Base-by-base conservation (phyloP, 371 early-diverging fungal species). In the Mucor piriformis region DNA sequence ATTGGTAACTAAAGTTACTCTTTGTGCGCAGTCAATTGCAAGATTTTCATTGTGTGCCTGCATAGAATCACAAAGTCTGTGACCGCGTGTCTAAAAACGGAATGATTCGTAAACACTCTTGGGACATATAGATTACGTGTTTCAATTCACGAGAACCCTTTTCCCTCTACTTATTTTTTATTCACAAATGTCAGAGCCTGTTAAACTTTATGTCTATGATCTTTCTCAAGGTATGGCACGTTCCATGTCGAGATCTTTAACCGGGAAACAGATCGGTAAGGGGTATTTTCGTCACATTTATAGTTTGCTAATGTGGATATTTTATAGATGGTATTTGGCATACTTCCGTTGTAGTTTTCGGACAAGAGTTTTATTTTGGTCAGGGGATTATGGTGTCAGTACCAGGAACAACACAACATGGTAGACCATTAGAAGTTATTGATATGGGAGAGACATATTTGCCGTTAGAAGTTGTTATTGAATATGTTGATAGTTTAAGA, bases 261-360 rank as follows among this genome's bases (percentile, higher is more conserved):
- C 79, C 1, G 92, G 91, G n/a, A 76, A 77, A n/a, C 90, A 88
- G 57, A 83, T 86, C 34, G 85, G 84, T 84, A 81, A 44, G 25
- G 25, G 12, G 1, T n/a, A n/a, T 34, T 11, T 35, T 42, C 16
- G 3, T n/a, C 6, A 6, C n/a, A 35, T 13, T 18, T 32, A 1
- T 20, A 15, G n/a, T 13, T 37, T 10, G 6, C 43, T 10, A 18
- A 8, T 16, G 16, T 15, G n/a, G 6, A 25, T 7, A 50, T 24
- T 33, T 24, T 16, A 21, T 81, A 76, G 91, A 91, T 52, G 93
- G 88, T 52, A 89, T 92, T 53, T 92, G 89, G 86, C 98, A 97
- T 72, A 97, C 97, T 1, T 86, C 95, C 0, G 90, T 97, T 4
- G 94, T 95, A 24, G 86, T 93, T 27, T 94, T 81, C 70, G 95